Evolutionary conservation across 2,329 filamentous ascomycete species (phyloP).

Genomic region (Phialocephala subalpina): DNA sequence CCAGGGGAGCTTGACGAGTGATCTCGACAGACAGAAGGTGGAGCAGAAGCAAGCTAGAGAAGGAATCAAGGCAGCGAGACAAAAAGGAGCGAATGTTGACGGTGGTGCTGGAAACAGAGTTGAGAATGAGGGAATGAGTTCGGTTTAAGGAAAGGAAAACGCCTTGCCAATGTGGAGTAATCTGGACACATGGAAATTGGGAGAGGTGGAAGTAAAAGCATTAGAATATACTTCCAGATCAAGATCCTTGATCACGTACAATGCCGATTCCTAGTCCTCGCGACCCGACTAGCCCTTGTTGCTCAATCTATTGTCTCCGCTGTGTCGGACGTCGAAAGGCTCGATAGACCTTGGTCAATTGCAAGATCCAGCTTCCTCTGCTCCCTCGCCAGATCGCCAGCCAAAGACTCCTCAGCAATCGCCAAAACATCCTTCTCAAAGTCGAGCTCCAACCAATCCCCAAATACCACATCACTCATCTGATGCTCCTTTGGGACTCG

Average conservation of each 20-base stretch:
- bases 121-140: constrained; percentile 40
- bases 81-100: constrained; percentile 39
- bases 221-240: no score
- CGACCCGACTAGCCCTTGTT: no score
- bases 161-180: no score
- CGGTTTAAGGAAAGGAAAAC: constrained; percentile 35
- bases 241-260: no score
- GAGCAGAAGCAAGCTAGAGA: constrained; percentile 43
- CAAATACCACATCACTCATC: constrained; percentile 20
- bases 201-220: no score
- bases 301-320: no score
- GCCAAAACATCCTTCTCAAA: constrained; percentile 38
- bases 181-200: no score
- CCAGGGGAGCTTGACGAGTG: constrained; percentile 40
- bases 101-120: constrained; percentile 40
- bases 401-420: constrained; percentile 32
- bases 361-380: background rate
- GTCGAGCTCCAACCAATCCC: constrained; percentile 33
- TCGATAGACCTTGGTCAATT: background rate
- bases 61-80: constrained; percentile 38
- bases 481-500: constrained; percentile 21
- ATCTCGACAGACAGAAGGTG: constrained; percentile 43
- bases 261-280: no score
- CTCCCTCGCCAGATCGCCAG: background rate
- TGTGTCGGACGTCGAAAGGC: no score